Evolutionary conservation across 1,284 basidiomycete genomes (phyloP), one percentile per base, ranked within the genome.

Genomic region (Serendipita sp.): DNA sequence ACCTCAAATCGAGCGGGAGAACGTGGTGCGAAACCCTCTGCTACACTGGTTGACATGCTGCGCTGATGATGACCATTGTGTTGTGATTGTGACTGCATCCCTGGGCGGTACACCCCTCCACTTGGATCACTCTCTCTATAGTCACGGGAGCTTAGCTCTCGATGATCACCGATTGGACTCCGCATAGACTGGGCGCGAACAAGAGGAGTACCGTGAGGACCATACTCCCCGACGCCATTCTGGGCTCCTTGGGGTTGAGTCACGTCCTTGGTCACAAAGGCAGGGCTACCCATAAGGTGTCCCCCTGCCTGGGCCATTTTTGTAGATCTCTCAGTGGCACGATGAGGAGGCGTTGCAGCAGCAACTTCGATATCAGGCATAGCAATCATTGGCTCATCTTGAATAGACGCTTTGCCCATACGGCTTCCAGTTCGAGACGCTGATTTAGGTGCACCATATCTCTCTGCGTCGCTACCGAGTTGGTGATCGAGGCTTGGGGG

Each of bases 291-390:
- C 53, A 58, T 58, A 10, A 58, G 30, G 4, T n/a, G n/a, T 1
- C 15, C 53, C 12, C 53, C 53, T 6, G 53, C 53, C 22, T 35
- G 53, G n/a, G 53, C 53, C 53, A 58, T 58, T 26, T 58, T 58
- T n/a, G 53, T 58, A n/a, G 53, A 58, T n/a, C 53, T 17, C 17
- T 29, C 53, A 8, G 15, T 58, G 8, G 53, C 53, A 4, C 34
- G 53, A 2, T 22, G 22, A 34, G 53, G 53, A 12, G 53, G 53
- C 15, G 53, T 58, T 22, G 22, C 30, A 6, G 3, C 26, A 4
- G 32, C 22, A 32, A 58, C 15, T 26, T 58, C 53, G 6, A 58
- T 58, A 34, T 29, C 26, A 8, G 53, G 53, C 22, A 58, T n/a
- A 22, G 47, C 47, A 15, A 30, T 30, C 13, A 15, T 29, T 12